These are phyloP conservation scores for Fusarium denticulatum DNA, from an alignment of 2,329 filamentous ascomycete genomes.

Conservation along the genomic window DNA sequence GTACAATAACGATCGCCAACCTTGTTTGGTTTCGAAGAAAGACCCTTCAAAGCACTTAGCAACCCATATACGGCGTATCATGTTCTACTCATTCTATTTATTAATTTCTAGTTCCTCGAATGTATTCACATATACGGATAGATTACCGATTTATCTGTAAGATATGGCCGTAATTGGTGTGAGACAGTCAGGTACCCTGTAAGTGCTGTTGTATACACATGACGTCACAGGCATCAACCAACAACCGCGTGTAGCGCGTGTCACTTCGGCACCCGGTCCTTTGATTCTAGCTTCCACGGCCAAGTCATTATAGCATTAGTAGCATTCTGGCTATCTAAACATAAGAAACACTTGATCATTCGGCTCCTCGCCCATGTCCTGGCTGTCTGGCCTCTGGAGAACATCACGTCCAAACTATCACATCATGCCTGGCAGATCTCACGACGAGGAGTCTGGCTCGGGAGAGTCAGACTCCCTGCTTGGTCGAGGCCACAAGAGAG, in stretches of 20 bases:
- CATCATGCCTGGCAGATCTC: slow-evolving; percentile 42
- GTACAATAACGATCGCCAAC: not conserved
- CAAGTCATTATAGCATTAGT: not conserved
- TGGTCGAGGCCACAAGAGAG: slow-evolving; percentile 57
- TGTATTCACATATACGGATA: not conserved
- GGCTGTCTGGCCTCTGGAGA: slow-evolving; percentile 25
- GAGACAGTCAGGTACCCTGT: not conserved
- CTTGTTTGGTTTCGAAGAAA: not conserved
- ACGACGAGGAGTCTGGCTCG: slow-evolving; percentile 50
- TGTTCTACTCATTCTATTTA: not conserved
- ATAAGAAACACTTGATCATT: not conserved
- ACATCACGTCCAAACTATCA: slow-evolving; percentile 20
- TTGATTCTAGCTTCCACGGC: slow-evolving; percentile 4
- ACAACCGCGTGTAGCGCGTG: slow-evolving; percentile 18
- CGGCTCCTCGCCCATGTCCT: slow-evolving; percentile 6
- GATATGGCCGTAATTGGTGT: not conserved
- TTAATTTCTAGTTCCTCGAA: not conserved
- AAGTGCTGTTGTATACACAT: not conserved
- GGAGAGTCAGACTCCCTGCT: slow-evolving; percentile 54
- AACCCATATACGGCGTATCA: not conserved
- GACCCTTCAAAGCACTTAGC: not conserved
- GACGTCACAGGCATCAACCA: slow-evolving; percentile 15
- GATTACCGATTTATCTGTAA: not conserved
- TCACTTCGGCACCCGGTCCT: not conserved
- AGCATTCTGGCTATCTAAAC: not conserved